Percentiles rank a stretch among this genome's conserved stretches.
These are phyloP conservation scores for Lasiosphaeris hirsuta DNA, from an alignment of 495 filamentous ascomycete genomes.

Conservation along the genomic window DNA sequence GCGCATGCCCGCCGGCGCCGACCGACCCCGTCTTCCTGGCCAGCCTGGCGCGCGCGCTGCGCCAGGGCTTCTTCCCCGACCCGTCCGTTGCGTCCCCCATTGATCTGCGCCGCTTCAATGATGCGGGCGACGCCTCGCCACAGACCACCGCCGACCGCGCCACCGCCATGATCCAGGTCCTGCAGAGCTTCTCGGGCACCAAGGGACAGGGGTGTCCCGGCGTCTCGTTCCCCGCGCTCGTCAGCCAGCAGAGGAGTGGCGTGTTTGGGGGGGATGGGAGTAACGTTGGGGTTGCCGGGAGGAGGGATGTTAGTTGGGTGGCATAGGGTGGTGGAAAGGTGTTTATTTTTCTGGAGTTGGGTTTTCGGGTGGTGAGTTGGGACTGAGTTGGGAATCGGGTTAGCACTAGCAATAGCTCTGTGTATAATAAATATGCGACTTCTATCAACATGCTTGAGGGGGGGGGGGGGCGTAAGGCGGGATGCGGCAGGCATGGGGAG, in stretches of 20 bases:
- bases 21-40: conserved; percentile 21
- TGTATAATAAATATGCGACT: too few relatives aligned
- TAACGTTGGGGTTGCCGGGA: too few relatives aligned
- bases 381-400: too few relatives aligned
- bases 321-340: too few relatives aligned
- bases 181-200: conserved; percentile 25
- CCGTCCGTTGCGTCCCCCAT: conserved; percentile 20
- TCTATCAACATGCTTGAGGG: too few relatives aligned
- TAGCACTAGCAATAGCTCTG: too few relatives aligned
- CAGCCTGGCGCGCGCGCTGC: conserved; percentile 16
- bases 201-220: conserved; percentile 26
- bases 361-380: too few relatives aligned
- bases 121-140: conserved; percentile 12
- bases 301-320: too few relatives aligned
- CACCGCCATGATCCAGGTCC: conserved; percentile 26
- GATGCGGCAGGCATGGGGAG: too few relatives aligned
- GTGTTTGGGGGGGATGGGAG: background rate
- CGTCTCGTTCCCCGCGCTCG: conserved; percentile 18
- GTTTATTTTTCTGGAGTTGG: too few relatives aligned
- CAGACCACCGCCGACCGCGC: conserved; percentile 16
- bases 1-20: conserved; percentile 22
- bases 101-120: conserved; percentile 22
- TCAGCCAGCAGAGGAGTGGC: conserved; percentile 20
- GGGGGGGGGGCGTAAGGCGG: too few relatives aligned
- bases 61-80: conserved; percentile 28